Percentiles rank a stretch among this genome's conserved stretches.
These are phyloP conservation scores for Psophocarpus tetragonolobus DNA, from an alignment of 306 rosid genomes.

Conservation along the genomic window DNA sequence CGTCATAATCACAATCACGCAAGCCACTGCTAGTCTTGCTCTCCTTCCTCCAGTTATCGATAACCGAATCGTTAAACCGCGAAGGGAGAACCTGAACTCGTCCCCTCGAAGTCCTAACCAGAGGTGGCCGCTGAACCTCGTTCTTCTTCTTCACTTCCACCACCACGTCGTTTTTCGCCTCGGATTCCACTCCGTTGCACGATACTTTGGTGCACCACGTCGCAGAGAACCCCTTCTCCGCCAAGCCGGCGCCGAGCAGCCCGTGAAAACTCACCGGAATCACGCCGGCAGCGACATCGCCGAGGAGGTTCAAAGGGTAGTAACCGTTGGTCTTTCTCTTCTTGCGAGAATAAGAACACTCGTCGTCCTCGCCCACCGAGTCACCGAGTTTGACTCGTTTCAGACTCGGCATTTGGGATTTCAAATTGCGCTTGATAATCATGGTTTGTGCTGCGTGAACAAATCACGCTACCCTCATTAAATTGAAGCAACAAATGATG, in stretches of 20 bases:
- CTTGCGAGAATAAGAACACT: slow-evolving; percentile 61
- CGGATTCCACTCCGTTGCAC: slow-evolving; percentile 63
- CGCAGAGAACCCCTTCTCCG: slow-evolving; percentile 62
- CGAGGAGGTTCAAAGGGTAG: slow-evolving; percentile 83
- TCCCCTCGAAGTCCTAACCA: slow-evolving; percentile 91
- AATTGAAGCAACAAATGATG: slow-evolving; percentile 29
- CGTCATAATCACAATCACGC: slow-evolving; percentile 56
- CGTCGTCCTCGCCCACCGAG: slow-evolving; percentile 75
- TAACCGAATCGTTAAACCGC: slow-evolving; percentile 90
- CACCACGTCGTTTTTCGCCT: slow-evolving; percentile 40
- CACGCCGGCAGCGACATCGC: slow-evolving; percentile 81
- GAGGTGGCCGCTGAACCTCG: slow-evolving; percentile 75
- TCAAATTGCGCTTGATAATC: slow-evolving; percentile 93
- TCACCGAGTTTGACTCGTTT: slow-evolving; percentile 76
- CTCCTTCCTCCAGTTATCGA: slow-evolving; percentile 96
- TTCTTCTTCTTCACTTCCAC: slow-evolving; percentile 30
- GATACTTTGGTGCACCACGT: slow-evolving; percentile 69
- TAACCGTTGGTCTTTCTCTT: slow-evolving; percentile 75
- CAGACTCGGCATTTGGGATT: slow-evolving; percentile 98
- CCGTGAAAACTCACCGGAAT: slow-evolving; percentile 78
- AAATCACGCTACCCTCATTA: slow-evolving; percentile 38
- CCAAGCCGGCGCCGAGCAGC: slow-evolving; percentile 45
- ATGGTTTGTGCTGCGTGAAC: slow-evolving; percentile 33
- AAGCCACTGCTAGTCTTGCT: slow-evolving; percentile 46
- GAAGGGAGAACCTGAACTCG: slow-evolving; percentile 99